These are phyloP conservation scores for Phialophora expanda DNA, from an alignment of 2,329 filamentous ascomycete species.

Conservation along the genomic window DNA sequence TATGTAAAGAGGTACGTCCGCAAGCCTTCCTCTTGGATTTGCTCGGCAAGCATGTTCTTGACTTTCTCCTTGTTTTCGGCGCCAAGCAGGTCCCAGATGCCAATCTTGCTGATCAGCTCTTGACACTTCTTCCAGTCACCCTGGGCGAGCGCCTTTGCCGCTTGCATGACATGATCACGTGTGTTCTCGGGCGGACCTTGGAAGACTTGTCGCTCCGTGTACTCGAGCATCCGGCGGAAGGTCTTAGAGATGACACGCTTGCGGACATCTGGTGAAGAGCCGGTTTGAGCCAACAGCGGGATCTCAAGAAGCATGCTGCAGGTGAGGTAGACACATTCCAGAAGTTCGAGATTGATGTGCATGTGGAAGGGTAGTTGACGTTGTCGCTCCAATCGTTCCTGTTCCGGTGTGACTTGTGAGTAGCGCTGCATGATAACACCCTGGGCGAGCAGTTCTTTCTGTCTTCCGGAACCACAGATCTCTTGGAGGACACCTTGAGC, in stretches of 20 bases:
- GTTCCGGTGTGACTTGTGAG: slow-evolving; percentile 93
- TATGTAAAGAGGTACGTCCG: slow-evolving; percentile 99
- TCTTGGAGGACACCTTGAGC: slow-evolving; percentile 97
- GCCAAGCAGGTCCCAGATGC: slow-evolving; percentile 99
- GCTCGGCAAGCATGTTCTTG: slow-evolving; percentile 94
- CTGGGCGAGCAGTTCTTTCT: slow-evolving; percentile 97
- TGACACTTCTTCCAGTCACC: slow-evolving; percentile 99
- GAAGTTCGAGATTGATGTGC: slow-evolving; percentile 98
- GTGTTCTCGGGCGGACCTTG: slow-evolving; percentile 98
- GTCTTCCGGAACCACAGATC: slow-evolving; percentile 94
- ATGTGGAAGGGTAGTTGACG: slow-evolving; percentile 99
- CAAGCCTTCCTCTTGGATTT: slow-evolving; percentile 98
- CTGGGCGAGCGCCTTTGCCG: slow-evolving; percentile 91
- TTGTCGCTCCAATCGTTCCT: slow-evolving; percentile 96
- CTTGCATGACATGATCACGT: slow-evolving; percentile 98
- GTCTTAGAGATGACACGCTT: slow-evolving; percentile 99
- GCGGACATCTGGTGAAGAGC: slow-evolving; percentile 94
- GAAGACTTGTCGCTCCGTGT: slow-evolving; percentile 99
- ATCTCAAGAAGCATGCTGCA: slow-evolving; percentile 99
- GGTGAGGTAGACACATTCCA: slow-evolving; percentile 97
- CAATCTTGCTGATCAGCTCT: slow-evolving; percentile 93
- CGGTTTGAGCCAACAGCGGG: slow-evolving; percentile 92
- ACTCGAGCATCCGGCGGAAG: slow-evolving; percentile 98
- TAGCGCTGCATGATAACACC: slow-evolving; percentile 98
- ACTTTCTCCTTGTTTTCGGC: slow-evolving; percentile 76